Conservation (phyloP, 2,329 filamentous ascomycete genomes). For the Fusarium napiforme region DNA sequence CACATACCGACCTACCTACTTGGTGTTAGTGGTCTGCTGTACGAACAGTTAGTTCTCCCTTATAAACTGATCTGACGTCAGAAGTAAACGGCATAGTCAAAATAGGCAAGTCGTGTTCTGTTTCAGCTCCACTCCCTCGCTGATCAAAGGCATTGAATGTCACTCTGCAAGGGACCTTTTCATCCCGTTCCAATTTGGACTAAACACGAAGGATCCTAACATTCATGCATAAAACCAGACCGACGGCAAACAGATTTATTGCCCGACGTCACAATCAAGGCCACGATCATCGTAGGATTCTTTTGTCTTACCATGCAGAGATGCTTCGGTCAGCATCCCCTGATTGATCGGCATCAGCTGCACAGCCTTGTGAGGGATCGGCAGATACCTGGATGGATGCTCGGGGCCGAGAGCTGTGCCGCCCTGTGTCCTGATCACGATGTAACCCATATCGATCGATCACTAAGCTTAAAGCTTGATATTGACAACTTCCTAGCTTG, state of each 20-base stretch:
- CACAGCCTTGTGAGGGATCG: conserved; percentile 13
- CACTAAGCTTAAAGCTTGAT: background rate
- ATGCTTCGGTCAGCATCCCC: background rate
- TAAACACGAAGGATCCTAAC: background rate
- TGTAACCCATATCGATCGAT: background rate
- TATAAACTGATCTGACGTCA: conserved; percentile 7
- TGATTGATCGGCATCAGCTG: conserved; percentile 14
- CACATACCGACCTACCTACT: background rate
- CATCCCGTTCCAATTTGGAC: background rate
- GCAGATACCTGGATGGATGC: background rate
- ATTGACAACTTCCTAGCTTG: background rate
- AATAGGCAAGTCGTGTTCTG: conserved; percentile 17
- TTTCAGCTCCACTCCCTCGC: conserved; percentile 7
- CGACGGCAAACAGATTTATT: background rate
- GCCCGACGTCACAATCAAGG: background rate
- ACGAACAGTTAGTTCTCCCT: background rate
- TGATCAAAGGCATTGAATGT: background rate
- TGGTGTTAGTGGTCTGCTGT: background rate
- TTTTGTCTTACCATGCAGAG: background rate
- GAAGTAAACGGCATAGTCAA: background rate
- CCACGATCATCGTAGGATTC: background rate
- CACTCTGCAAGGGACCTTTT: background rate
- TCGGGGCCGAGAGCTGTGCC: background rate
- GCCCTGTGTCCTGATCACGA: background rate
- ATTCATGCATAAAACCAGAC: background rate